Conservation (phyloP, 257 asterid genomes). For the Rhazya stricta region DNA sequence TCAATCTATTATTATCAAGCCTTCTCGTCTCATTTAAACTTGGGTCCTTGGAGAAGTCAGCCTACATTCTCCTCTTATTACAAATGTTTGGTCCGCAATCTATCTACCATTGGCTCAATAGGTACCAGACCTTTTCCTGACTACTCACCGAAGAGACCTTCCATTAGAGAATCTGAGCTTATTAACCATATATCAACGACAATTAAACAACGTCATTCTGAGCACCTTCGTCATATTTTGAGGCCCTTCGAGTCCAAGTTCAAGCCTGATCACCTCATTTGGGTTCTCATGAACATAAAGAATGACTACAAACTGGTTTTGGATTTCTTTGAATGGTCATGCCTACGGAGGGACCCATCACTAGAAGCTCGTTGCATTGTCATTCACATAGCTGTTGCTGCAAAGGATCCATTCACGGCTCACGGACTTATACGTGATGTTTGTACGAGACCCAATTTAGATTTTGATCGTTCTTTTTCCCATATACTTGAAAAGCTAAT, state of each 20-base stretch:
- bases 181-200: conserved; percentile 58
- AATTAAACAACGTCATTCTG: conserved; percentile 66
- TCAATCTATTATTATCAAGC: conserved; percentile 31
- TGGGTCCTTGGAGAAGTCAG: conserved; percentile 29
- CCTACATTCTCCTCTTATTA: conserved; percentile 25
- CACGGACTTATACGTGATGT: conserved; percentile 42
- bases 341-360: conserved; percentile 64
- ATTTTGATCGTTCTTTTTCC: conserved; percentile 35
- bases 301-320: conserved; percentile 59
- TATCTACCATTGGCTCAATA: conserved; percentile 31
- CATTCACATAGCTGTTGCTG: conserved; percentile 64
- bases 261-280: conserved; percentile 72
- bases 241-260: conserved; percentile 70
- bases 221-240: conserved; percentile 48
- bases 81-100: conserved; percentile 23
- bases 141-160: conserved; percentile 73
- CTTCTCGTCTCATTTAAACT: conserved; percentile 25
- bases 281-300: conserved; percentile 79
- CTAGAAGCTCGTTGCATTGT: conserved; percentile 78
- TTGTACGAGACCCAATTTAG: conserved; percentile 41
- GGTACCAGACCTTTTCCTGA: conserved; percentile 65
- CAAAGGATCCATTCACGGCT: conserved; percentile 47
- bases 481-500: conserved; percentile 65
- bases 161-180: conserved; percentile 63
- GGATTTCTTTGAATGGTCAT: conserved; percentile 71